Base-by-base conservation (phyloP, 352 stramenopile species). In the Phytophthora ohioensis region DNA sequence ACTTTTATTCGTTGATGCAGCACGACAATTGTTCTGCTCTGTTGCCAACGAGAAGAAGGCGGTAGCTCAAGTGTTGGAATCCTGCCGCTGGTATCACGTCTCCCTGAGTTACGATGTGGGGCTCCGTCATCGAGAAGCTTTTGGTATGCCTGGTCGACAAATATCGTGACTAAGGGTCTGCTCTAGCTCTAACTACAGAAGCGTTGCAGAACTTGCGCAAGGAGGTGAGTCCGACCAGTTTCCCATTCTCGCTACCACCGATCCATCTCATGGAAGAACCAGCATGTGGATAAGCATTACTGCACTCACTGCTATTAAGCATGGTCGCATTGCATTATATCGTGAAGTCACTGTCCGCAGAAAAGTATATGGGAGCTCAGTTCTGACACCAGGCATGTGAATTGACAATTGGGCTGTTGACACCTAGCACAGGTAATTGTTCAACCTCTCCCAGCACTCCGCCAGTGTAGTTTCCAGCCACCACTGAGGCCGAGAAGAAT, bases 1-100 rank as follows among this genome's bases (percentile, higher is more conserved):
- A 45, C 6, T 62, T 68, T 12, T 73, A 3, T 21, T 63, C 9
- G 57, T 73, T 13, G 65, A 73, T 38, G 39, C 31, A 13, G 7
- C 15, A 2, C 31, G 49, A 4, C 42, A 41, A 5, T 34, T 73
- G 34, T 51, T 48, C 31, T 64, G 57, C 46, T 73, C 57, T 5
- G 43, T 68, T 12, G 9, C 64, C 11, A 31, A 61, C 21, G 42
- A 52, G 3, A 57, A 56, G 39, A 34, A 34, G 27, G 38, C 52
- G 11, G 49, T 60, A 21, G 27, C 46, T 8, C 27, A 32, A 1
- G 30, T 35, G 0, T 48, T 75, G 11, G 54, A 63, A 3, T 5
- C 41, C 5, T 53, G 53, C 21, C 48, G 47, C 3, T 71, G 68
- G 68, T 75, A 71, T 47, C 68, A 71, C 45, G 31, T 75, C 5